Base-by-base conservation (phyloP, 2,329 filamentous ascomycete species). In the Ilyonectria mors-panacis region DNA sequence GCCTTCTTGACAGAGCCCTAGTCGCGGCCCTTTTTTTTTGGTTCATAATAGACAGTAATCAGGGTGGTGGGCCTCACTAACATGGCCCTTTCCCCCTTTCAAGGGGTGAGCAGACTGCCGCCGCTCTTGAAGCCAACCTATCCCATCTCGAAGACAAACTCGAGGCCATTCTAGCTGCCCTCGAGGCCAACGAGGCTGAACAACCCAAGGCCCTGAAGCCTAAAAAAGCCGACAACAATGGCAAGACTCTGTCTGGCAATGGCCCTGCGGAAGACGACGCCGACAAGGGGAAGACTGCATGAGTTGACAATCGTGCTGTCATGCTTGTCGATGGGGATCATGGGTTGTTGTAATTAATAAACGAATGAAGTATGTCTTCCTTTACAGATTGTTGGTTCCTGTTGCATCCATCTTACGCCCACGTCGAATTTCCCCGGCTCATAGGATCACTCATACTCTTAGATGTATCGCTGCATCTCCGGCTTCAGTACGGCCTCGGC, bases 41-140 rank as follows among this genome's bases (percentile, higher is more conserved):
- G 45, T 45, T 55, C 23, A 44, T 51, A 3, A 39, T 37, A 28
- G 13, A 60, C 28, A 26, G 42, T 45, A 66, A 66, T 39, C 64
- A 39, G 50, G 33, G 23, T 26, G 19, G 30, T 55, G 50, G 60
- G 50, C 47, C 48, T 67, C 23, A 53, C 73, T 76, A 64, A 77
- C 72, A 58, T 45, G 21, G 17, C 45, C 15, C 15, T 50, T 65
- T 64, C 37, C 19, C 35, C 28, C 59, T 56, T 67, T 63, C 66
- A 37, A 88, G 86, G 72, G 88, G 87, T 71, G 88, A 90, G 67
- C 84, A 87, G 71, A 80, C 87, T 4, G 87, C 87, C 47, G 75
- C 83, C 12, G 82, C 82, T 33, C 83, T 90, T 19, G 88, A 90
- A 74, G 80, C 83, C 2, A 86, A 85, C 70, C 81, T 90, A 56